Evolutionary conservation across 2,329 filamentous ascomycete species (phyloP).

Genomic region (Chrysosporium queenslandicum): DNA sequence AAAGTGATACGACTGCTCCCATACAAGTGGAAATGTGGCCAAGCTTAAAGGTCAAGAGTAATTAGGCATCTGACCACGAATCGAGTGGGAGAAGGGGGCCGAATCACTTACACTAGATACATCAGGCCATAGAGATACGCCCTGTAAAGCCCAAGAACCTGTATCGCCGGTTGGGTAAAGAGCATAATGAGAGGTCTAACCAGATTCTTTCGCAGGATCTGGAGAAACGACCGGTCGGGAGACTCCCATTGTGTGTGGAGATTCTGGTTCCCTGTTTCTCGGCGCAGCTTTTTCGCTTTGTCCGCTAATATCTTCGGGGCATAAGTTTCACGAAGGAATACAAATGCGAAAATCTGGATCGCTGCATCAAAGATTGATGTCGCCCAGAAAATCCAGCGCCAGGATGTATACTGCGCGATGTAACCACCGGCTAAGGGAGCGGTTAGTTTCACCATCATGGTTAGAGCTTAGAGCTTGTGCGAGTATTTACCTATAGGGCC

Average conservation of each 20-base stretch:
- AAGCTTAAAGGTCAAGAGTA: conserved; percentile 27
- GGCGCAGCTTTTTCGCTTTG: conserved; percentile 44
- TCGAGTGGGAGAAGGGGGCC: no score
- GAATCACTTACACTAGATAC: conserved; percentile 43
- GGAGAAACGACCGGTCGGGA: conserved; percentile 26
- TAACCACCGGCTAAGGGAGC: conserved; percentile 46
- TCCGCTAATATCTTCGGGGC: conserved; percentile 51
- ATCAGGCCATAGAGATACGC: conserved; percentile 53
- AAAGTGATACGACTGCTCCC: conserved; percentile 46
- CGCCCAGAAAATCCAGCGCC: conserved; percentile 65
- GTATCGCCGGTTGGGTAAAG: conserved; percentile 50
- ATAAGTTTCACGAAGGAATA: conserved; percentile 57
- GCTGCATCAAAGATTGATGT: conserved; percentile 53
- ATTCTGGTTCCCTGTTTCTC: conserved; percentile 26
- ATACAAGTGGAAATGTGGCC: conserved; percentile 52
- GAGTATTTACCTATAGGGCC: conserved; percentile 44
- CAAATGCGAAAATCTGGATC: conserved; percentile 52
- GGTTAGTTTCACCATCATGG: not conserved
- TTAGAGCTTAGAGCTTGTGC: no score
- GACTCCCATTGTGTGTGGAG: conserved; percentile 20
- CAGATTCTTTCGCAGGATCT: conserved; percentile 35
- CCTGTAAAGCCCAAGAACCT: conserved; percentile 46
- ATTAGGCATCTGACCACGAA: not conserved
- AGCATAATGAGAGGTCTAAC: conserved; percentile 49
- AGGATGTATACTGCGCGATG: conserved; percentile 52